These are phyloP conservation scores for Dothiorella sarmentorum DNA, from an alignment of 2,329 filamentous ascomycete species.

Conservation along the genomic window DNA sequence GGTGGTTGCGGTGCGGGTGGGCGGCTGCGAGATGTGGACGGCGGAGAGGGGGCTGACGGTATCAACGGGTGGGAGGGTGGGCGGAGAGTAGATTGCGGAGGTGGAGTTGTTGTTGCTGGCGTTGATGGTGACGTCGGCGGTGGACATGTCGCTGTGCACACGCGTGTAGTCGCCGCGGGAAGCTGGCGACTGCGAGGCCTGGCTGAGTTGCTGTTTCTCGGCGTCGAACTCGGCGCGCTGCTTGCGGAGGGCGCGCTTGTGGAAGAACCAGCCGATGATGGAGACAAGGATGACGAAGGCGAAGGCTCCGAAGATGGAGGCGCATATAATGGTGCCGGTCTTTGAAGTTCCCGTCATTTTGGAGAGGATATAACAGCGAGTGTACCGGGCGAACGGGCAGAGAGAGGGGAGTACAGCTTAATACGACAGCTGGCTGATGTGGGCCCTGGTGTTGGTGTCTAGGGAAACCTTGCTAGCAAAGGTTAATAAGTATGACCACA, in stretches of 20 bases:
- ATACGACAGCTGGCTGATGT: not conserved
- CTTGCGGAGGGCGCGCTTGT: constrained; percentile 7
- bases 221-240: not conserved
- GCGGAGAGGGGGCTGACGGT: not conserved
- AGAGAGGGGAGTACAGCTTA: constrained; percentile 1
- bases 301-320: constrained; percentile 8
- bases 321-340: constrained; percentile 4
- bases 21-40: not conserved
- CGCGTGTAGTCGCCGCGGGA: not conserved
- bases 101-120: not conserved
- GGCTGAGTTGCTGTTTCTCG: not conserved
- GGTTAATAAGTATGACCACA: not conserved
- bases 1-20: not conserved
- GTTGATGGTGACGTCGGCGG: not conserved
- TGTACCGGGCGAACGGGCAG: not conserved
- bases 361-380: not conserved
- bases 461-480: not conserved
- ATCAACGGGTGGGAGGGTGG: not conserved
- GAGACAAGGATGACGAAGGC: constrained; percentile 12
- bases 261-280: not conserved
- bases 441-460: not conserved
- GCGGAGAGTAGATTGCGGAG: not conserved
- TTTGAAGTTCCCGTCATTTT: not conserved
- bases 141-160: constrained; percentile 1
- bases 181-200: not conserved